Conservation (phyloP, 495 filamentous ascomycete genomes). For the Penicillium flavigenum region DNA sequence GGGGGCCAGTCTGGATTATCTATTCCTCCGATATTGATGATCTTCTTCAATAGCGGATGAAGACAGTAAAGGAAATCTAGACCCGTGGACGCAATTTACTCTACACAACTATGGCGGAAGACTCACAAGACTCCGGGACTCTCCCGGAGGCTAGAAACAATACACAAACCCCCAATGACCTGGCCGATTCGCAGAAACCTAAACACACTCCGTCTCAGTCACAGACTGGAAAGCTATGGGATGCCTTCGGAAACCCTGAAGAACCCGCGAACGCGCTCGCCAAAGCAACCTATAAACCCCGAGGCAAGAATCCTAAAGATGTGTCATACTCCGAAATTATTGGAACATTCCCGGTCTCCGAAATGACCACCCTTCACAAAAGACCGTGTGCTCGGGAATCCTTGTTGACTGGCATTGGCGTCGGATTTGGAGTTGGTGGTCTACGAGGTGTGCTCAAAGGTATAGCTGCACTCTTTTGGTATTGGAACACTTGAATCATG, state of each 20-base stretch:
- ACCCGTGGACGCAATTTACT: not conserved
- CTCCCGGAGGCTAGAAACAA: constrained; percentile 16
- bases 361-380: constrained; percentile 73
- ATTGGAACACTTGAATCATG: not conserved
- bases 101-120: constrained; percentile 52
- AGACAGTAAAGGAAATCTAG: constrained; percentile 3
- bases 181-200: constrained; percentile 31
- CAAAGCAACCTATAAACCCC: constrained; percentile 44
- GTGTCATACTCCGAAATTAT: constrained; percentile 61
- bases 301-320: constrained; percentile 46
- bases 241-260: constrained; percentile 51
- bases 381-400: constrained; percentile 82
- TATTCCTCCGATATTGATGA: constrained; percentile 20
- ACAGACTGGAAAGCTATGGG: constrained; percentile 53
- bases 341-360: constrained; percentile 62
- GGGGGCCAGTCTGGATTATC: constrained; percentile 16
- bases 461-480: constrained; percentile 34
- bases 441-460: constrained; percentile 71
- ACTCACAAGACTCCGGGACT: constrained; percentile 44
- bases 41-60: constrained; percentile 3
- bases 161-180: constrained; percentile 22
- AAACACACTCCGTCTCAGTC: constrained; percentile 46
- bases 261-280: constrained; percentile 51
- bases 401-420: constrained; percentile 76
- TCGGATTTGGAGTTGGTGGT: constrained; percentile 71